Percentiles rank a stretch among this genome's conserved stretches.
phyloP scores from a whole-genome alignment of 2,329 filamentous ascomycete species.

The Sordariomycetes sp. region DNA sequence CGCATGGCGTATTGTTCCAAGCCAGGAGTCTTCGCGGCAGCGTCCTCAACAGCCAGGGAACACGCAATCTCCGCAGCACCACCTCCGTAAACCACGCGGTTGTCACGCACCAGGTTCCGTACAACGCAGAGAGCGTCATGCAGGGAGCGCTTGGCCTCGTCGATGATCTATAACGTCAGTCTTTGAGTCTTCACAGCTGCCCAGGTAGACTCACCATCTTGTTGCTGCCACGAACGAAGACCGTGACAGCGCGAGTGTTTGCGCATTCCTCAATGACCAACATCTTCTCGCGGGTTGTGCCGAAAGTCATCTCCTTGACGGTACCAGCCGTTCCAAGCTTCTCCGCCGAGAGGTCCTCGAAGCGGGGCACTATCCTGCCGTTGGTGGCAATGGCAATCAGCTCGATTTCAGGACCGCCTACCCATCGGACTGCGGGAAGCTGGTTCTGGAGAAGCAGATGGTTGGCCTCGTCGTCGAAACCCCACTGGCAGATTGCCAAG shows the following conservation, averaged over 20 bases:
- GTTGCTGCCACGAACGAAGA: slow-evolving; percentile 95
- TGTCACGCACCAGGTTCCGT: slow-evolving; percentile 90
- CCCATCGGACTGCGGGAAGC: slow-evolving; percentile 93
- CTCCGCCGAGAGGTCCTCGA: slow-evolving; percentile 83
- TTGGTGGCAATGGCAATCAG: slow-evolving; percentile 98
- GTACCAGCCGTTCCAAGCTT: slow-evolving; percentile 88
- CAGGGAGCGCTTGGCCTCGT: slow-evolving; percentile 94
- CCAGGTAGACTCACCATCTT: slow-evolving; percentile 69
- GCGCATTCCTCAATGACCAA: slow-evolving; percentile 98
- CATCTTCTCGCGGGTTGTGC: slow-evolving; percentile 98
- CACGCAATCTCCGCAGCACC: slow-evolving; percentile 96
- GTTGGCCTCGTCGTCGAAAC: slow-evolving; percentile 98
- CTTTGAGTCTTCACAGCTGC: neutral
- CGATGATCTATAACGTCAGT: slow-evolving; percentile 67
- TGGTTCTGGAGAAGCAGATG: slow-evolving; percentile 94
- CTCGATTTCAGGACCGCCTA: slow-evolving; percentile 96
- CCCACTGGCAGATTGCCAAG: slow-evolving; percentile 98
- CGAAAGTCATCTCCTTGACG: slow-evolving; percentile 92
- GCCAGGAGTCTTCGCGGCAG: slow-evolving; percentile 88
- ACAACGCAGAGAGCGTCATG: slow-evolving; percentile 98
- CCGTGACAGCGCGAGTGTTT: slow-evolving; percentile 91
- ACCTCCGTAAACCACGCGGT: slow-evolving; percentile 94
- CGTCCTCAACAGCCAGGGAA: slow-evolving; percentile 91
- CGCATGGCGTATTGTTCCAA: slow-evolving; percentile 99
- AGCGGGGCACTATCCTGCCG: slow-evolving; percentile 91